These are phyloP conservation scores for Simplicillium aogashimaense DNA, from an alignment of 2,329 filamentous ascomycete species.

Conservation along the genomic window DNA sequence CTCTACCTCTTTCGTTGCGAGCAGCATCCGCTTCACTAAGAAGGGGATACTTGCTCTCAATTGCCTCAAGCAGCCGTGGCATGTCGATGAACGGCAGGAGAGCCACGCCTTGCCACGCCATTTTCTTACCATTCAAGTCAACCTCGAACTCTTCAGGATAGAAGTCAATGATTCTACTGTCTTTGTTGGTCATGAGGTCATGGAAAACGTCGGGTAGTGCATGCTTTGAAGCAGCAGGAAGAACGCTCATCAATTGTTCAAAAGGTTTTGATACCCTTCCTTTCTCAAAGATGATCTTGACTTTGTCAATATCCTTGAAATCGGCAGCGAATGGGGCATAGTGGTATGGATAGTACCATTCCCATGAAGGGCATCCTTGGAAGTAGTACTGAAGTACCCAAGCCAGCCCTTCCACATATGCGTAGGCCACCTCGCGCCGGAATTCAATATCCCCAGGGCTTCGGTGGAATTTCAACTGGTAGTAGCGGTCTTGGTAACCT, in stretches of 20 bases:
- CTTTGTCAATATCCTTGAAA: conserved; percentile 72
- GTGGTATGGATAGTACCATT: conserved; percentile 98
- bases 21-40: conserved; percentile 66
- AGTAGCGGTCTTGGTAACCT: conserved; percentile 91
- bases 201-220: conserved; percentile 85
- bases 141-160: conserved; percentile 91
- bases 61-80: conserved; percentile 70
- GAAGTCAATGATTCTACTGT: conserved; percentile 93
- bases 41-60: conserved; percentile 71
- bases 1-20: conserved; percentile 71
- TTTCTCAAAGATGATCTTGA: conserved; percentile 74
- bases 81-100: conserved; percentile 95
- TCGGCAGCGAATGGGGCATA: conserved; percentile 97
- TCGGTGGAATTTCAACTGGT: conserved; percentile 90
- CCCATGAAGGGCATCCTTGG: conserved; percentile 96
- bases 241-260: conserved; percentile 95
- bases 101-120: conserved; percentile 94
- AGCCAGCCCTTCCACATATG: conserved; percentile 89
- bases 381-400: conserved; percentile 98
- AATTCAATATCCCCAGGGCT: conserved; percentile 75
- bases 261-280: conserved; percentile 83
- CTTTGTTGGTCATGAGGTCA: conserved; percentile 74
- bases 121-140: conserved; percentile 95
- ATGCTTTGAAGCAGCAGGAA: conserved; percentile 87
- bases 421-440: conserved; percentile 74